Evolutionary conservation across 2,329 filamentous ascomycete species (phyloP), one percentile per base, ranked within the genome.

Genomic region (Aureobasidium sp.): DNA sequence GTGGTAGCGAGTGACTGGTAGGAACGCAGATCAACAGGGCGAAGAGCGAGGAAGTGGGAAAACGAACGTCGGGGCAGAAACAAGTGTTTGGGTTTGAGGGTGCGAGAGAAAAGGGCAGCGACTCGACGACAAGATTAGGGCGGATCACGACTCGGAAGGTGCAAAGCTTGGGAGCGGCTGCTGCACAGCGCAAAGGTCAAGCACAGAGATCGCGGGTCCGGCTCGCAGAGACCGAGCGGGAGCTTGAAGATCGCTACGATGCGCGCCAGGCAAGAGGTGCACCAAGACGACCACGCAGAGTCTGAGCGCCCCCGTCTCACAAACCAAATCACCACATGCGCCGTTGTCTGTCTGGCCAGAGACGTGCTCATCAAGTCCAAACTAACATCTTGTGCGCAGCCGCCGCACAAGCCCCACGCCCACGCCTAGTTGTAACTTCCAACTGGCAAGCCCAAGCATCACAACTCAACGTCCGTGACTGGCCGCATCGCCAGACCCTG

Each of bases 51-150:
- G 23, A 42, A 21, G 13, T 21, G 29, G 47, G 27, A 43, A 53
- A 60, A 46, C 46, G 49, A 60, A 51, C 49, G 57, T 53, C 57
- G 33, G 46, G 49, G 45, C 43, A 60, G 38, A 43, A 43, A 60
- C 57, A 45, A 38, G 38, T 51, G 38, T 60, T 54, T 60, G 57
- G 46, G 47, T 25, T 51, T 54, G 45, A 43, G n/a, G 27, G 40
- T 42, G 27, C 37, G 47, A 55, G 47, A 49, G 59, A 61, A 61
- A 61, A 54, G 59, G 59, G 45, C 58, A 45, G 38, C 59, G 42
- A 53, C 58, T 40, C 27, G 50, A 15, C 45, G 37, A 54, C 27
- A 49, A 54, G 59, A 53, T 53, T 61, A 54, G 59, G 49, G 49
- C 42, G 47, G 38, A 58, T 47, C 55, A 58, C 55, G 55, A 58